Percentiles rank a stretch among this genome's conserved stretches.
Conservation (phyloP, 768 basidiomycete genomes). For the Kwoniella sp. region DNA sequence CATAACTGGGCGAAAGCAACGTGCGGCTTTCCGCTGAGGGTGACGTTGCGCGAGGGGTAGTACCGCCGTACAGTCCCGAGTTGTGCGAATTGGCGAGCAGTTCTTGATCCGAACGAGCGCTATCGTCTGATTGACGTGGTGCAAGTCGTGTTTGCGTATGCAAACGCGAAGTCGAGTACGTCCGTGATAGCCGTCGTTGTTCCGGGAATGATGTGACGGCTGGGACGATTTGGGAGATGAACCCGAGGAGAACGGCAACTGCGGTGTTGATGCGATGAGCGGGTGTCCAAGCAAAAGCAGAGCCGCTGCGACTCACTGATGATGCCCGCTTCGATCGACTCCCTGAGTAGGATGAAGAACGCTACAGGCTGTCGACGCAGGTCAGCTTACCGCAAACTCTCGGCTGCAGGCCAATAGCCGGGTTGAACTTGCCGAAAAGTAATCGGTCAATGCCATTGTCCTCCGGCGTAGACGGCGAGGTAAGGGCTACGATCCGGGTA, state of each 20-base stretch:
- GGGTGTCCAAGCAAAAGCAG: neutral
- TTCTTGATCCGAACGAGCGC: conserved; percentile 7
- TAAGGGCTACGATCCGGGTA: no score
- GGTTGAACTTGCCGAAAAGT: conserved; percentile 13
- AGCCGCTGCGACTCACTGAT: conserved; percentile 53
- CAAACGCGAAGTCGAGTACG: neutral
- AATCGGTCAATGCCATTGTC: conserved; percentile 22
- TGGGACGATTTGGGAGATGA: conserved; percentile 62
- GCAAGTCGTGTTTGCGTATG: neutral
- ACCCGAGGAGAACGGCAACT: conserved; percentile 75
- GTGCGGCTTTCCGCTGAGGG: neutral
- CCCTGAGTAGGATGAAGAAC: conserved; percentile 61
- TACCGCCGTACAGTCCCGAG: conserved; percentile 5
- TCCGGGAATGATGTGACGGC: neutral
- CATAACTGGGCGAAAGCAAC: neutral
- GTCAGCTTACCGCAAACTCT: neutral
- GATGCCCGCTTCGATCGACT: conserved; percentile 81
- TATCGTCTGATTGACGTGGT: conserved; percentile 6
- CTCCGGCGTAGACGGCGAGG: no score
- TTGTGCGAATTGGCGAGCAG: neutral
- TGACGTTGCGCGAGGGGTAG: neutral
- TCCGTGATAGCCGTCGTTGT: neutral
- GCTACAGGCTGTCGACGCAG: conserved; percentile 23
- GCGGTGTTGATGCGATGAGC: neutral
- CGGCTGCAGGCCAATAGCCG: no score